These are phyloP conservation scores for Bacidia gigantensis DNA, from an alignment of 495 filamentous ascomycete species.

Conservation along the genomic window DNA sequence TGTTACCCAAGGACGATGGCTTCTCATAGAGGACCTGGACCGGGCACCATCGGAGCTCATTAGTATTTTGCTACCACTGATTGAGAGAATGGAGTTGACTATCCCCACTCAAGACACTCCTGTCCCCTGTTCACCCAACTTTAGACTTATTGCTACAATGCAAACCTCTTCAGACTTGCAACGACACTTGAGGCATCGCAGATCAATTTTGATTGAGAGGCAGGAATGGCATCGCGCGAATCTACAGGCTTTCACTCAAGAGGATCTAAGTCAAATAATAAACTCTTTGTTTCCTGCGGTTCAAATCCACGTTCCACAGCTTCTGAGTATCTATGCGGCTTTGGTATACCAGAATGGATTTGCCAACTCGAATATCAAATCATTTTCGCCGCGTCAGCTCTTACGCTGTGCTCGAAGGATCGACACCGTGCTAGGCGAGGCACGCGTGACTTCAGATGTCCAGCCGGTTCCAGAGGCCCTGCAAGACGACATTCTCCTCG, in stretches of 20 bases:
- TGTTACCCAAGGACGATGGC: slow-evolving; percentile 85
- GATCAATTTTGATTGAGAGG: slow-evolving; percentile 53
- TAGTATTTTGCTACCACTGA: slow-evolving; percentile 76
- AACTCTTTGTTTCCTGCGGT: slow-evolving; percentile 53
- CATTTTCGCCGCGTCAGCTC: slow-evolving; percentile 63
- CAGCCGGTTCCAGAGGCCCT: slow-evolving; percentile 60
- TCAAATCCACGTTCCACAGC: slow-evolving; percentile 47
- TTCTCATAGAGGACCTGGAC: slow-evolving; percentile 92
- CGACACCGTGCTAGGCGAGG: slow-evolving; percentile 40
- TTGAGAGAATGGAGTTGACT: slow-evolving; percentile 74
- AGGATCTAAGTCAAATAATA: slow-evolving; percentile 65
- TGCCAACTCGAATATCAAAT: slow-evolving; percentile 22
- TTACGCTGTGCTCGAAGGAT: slow-evolving; percentile 80
- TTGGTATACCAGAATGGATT: slow-evolving; percentile 21
- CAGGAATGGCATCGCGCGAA: slow-evolving; percentile 68
- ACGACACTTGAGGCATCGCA: slow-evolving; percentile 47
- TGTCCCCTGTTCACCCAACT: slow-evolving; percentile 67
- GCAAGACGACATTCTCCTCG: slow-evolving; percentile 77
- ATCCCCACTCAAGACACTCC: slow-evolving; percentile 78
- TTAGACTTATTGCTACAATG: slow-evolving; percentile 82
- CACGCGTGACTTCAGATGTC: slow-evolving; percentile 52
- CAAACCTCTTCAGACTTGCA: slow-evolving; percentile 58
- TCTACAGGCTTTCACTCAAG: slow-evolving; percentile 49
- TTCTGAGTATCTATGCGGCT: slow-evolving; percentile 63
- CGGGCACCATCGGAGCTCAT: slow-evolving; percentile 92